Percentiles rank a stretch among this genome's conserved stretches.
Evolutionary conservation across 1,284 basidiomycete species (phyloP).

Genomic region (Microbotryum scabiosae): DNA sequence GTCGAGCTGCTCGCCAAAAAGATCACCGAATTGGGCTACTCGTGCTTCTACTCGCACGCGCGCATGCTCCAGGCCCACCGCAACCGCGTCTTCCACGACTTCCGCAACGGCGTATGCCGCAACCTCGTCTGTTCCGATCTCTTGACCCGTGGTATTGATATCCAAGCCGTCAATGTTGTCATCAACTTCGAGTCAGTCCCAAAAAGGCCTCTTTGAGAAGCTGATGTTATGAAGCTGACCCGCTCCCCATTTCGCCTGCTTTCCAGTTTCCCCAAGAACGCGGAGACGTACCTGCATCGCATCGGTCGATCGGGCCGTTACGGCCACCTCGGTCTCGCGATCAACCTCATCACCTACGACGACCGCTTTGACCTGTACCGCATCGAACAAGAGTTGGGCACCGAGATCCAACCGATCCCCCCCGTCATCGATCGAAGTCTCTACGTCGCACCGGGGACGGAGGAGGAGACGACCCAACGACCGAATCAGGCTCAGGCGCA

Average conservation of each 20-base stretch:
- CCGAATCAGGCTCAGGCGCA: background rate
- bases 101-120: slow-evolving; percentile 94
- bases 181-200: slow-evolving; percentile 67
- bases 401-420: slow-evolving; percentile 95
- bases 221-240: too few species aligned
- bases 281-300: slow-evolving; percentile 94
- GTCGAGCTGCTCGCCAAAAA: slow-evolving; percentile 98
- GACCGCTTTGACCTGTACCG: slow-evolving; percentile 95
- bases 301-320: slow-evolving; percentile 96
- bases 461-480: slow-evolving; percentile 17
- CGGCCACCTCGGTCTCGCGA: slow-evolving; percentile 92
- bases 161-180: slow-evolving; percentile 98
- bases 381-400: slow-evolving; percentile 96
- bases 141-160: slow-evolving; percentile 97
- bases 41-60: slow-evolving; percentile 99
- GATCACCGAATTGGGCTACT: slow-evolving; percentile 97
- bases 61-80: slow-evolving; percentile 99
- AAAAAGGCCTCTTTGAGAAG: too few species aligned
- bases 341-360: slow-evolving; percentile 71
- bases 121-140: slow-evolving; percentile 94
- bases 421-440: slow-evolving; percentile 44
- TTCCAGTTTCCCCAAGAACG: slow-evolving; percentile 78
- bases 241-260: slow-evolving; percentile 44
- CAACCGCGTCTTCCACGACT: slow-evolving; percentile 99
- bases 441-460: slow-evolving; percentile 29